phyloP scores from a whole-genome alignment of 805 yeast genomes.

The Candida insectorum region DNA sequence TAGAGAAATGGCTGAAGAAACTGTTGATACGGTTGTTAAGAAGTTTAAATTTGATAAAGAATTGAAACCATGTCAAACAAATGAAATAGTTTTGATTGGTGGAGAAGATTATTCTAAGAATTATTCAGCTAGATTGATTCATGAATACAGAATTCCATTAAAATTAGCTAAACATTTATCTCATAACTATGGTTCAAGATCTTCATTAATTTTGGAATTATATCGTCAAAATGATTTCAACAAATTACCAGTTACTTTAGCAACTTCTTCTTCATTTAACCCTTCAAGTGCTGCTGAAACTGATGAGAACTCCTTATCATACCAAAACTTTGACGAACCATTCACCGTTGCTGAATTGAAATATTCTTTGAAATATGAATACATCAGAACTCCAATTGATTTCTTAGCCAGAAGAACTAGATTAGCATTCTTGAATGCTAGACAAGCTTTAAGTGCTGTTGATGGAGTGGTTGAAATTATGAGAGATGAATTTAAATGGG shows the following conservation, averaged over 20 bases:
- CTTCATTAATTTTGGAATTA: conserved; percentile 65
- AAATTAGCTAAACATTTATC: conserved; percentile 79
- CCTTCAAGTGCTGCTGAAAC: conserved; percentile 26
- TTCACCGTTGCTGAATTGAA: conserved; percentile 88
- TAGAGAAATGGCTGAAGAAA: conserved; percentile 96
- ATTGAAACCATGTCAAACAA: conserved; percentile 50
- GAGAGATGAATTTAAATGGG: conserved; percentile 81
- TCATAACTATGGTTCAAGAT: conserved; percentile 84
- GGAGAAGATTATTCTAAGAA: conserved; percentile 77
- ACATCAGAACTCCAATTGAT: conserved; percentile 83
- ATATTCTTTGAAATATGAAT: conserved; percentile 79
- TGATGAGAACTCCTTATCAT: conserved; percentile 36
- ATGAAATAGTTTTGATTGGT: conserved; percentile 61
- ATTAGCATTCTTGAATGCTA: conserved; percentile 85
- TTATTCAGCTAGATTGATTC: conserved; percentile 74
- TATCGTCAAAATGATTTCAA: conserved; percentile 53
- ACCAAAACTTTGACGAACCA: conserved; percentile 66
- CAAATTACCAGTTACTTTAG: conserved; percentile 65
- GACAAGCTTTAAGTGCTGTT: conserved; percentile 74
- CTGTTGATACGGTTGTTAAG: conserved; percentile 69
- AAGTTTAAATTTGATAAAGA: conserved; percentile 34
- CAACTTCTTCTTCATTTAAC: conserved; percentile 29
- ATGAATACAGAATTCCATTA: conserved; percentile 69
- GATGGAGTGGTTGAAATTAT: conserved; percentile 83
- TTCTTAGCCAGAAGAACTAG: conserved; percentile 92